These are phyloP conservation scores for Diaporthe aspalathi DNA, from an alignment of 2,329 filamentous ascomycete genomes.

Conservation along the genomic window DNA sequence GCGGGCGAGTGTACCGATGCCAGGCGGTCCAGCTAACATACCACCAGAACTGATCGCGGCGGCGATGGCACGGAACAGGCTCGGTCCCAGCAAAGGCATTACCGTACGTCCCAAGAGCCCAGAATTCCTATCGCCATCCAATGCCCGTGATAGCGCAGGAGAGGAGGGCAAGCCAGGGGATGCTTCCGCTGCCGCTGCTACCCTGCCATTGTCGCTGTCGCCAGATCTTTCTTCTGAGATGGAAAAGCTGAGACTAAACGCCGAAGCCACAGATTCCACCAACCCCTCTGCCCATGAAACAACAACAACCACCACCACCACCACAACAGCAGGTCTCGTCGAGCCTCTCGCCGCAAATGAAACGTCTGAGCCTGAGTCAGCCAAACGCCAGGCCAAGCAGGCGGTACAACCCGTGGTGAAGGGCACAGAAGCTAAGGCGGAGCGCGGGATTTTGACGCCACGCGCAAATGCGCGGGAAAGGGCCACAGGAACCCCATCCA, in stretches of 20 bases:
- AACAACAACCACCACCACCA: no score
- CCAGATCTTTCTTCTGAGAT: slow-evolving; percentile 30
- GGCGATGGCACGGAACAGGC: slow-evolving; percentile 34
- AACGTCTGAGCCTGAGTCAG: slow-evolving; percentile 24
- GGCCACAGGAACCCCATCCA: neutral
- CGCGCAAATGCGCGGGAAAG: slow-evolving; percentile 29
- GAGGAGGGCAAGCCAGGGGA: slow-evolving; percentile 9
- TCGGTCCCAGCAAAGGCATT: slow-evolving; percentile 34
- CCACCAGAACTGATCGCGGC: slow-evolving; percentile 37
- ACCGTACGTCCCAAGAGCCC: slow-evolving; percentile 39
- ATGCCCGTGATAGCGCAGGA: slow-evolving; percentile 28
- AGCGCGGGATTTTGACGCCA: neutral
- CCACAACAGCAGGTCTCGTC: slow-evolving; percentile 22
- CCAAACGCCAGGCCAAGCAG: slow-evolving; percentile 30
- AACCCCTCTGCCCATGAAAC: slow-evolving; percentile 17
- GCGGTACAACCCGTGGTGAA: slow-evolving; percentile 37
- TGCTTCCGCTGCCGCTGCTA: slow-evolving; percentile 19
- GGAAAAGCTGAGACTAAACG: slow-evolving; percentile 40
- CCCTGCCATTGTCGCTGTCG: slow-evolving; percentile 27
- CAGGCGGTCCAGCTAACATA: slow-evolving; percentile 39
- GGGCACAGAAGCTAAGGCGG: neutral
- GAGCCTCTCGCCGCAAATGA: slow-evolving; percentile 32
- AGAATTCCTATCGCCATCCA: slow-evolving; percentile 27
- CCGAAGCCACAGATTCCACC: slow-evolving; percentile 35
- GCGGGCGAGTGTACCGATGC: slow-evolving; percentile 38